phyloP scores from a whole-genome alignment of 2,329 filamentous ascomycete genomes.

The Pseudocercospora cruenta region DNA sequence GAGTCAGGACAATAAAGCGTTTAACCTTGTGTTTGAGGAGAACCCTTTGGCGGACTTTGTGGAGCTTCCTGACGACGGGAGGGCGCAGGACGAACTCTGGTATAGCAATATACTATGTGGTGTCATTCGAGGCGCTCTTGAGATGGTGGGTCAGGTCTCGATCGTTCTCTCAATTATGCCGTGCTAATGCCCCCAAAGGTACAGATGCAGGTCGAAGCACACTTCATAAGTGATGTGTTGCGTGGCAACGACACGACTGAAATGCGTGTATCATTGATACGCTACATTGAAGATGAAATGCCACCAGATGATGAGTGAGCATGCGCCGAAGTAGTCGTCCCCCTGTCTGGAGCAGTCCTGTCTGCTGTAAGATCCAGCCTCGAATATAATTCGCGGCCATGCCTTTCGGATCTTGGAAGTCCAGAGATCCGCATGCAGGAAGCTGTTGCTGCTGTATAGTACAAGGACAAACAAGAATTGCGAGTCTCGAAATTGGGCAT shows the following conservation, averaged over 20 bases:
- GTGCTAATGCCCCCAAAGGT: conserved; percentile 53
- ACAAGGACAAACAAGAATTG: background rate
- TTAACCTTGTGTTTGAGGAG: conserved; percentile 94
- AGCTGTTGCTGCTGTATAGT: background rate
- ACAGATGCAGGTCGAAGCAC: conserved; percentile 97
- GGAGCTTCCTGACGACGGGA: conserved; percentile 91
- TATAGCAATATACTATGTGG: conserved; percentile 97
- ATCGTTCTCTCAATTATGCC: background rate
- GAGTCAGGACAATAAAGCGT: conserved; percentile 94
- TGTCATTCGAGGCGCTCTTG: conserved; percentile 83
- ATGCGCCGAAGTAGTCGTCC: background rate
- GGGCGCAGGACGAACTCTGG: conserved; percentile 96
- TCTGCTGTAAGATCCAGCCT: background rate
- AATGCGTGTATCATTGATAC: conserved; percentile 88
- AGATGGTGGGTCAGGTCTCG: conserved; percentile 71
- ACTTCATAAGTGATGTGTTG: conserved; percentile 92
- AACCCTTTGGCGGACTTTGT: conserved; percentile 97
- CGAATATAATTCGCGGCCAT: background rate
- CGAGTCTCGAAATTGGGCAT: background rate
- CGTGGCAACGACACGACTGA: conserved; percentile 95
- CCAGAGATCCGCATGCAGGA: background rate
- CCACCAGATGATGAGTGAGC: conserved; percentile 82
- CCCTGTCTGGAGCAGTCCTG: background rate
- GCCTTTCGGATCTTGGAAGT: background rate
- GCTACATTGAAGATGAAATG: conserved; percentile 97